These are phyloP conservation scores for Kodamaea nitidulidarum DNA, from an alignment of 805 yeast species.

Conservation along the genomic window DNA sequence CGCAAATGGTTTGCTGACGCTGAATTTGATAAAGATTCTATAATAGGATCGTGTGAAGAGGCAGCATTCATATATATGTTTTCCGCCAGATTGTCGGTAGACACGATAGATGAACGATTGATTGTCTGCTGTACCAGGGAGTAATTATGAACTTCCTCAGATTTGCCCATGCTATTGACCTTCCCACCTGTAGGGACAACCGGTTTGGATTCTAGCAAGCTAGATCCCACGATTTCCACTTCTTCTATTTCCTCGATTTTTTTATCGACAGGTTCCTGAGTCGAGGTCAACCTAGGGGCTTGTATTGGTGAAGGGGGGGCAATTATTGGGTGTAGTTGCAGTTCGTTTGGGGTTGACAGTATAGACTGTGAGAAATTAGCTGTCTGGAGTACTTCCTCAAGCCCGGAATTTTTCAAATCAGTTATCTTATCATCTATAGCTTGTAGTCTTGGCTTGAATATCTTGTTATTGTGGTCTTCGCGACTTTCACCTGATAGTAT, in stretches of 20 bases:
- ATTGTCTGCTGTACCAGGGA: no score
- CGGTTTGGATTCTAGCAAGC: background rate
- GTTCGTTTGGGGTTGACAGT: background rate
- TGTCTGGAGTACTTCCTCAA: slow-evolving; percentile 1
- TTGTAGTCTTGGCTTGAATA: slow-evolving; percentile 7
- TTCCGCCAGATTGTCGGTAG: no score
- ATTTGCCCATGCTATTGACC: no score
- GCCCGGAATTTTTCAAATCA: background rate
- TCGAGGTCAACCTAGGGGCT: slow-evolving; percentile 7
- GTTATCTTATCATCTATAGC: slow-evolving; percentile 3
- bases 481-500: slow-evolving; percentile 8
- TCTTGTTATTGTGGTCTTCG: slow-evolving; percentile 8
- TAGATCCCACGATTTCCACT: background rate
- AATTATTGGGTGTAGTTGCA: background rate
- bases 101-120: background rate
- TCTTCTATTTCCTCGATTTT: background rate
- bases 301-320: background rate
- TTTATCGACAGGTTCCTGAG: background rate
- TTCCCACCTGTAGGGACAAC: no score
- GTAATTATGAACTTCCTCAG: no score
- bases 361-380: background rate
- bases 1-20: background rate
- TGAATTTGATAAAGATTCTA: background rate
- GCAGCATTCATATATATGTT: background rate
- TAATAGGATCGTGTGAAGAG: background rate